Base-by-base conservation (phyloP, 2,329 filamentous ascomycete species). In the Alternaria gansuensis region DNA sequence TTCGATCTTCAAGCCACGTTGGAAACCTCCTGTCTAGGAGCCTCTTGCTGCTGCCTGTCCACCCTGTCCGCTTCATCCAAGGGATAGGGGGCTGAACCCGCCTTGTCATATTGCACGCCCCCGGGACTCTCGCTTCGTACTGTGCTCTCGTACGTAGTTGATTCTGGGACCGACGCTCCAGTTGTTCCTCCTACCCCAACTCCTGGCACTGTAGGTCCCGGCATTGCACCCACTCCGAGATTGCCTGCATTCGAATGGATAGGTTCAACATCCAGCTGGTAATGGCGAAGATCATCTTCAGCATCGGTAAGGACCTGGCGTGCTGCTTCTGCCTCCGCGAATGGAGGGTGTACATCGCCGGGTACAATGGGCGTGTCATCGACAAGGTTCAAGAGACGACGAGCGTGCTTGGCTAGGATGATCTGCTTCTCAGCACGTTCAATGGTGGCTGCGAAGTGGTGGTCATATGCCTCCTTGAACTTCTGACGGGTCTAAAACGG, bases 401-500 rank as follows among this genome's bases (percentile, higher is more conserved):
- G 90, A 21, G 93, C 94, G 75, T 98, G 93, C 71, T 91, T 91
- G 57, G 95, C 94, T 14, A 99, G 86, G 60, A 99, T 91, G 70
- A 94, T 91, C 77, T 99, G 95, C 82, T 98, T 98, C 82, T 98
- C 95, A 24, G 93, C 93, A 31, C 94, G 90, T 82, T 99, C 95
- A 69, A 99, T 96, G 21, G 93, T 91, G 59, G 93, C 93, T 14
- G 90, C 87, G 65, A 97, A 91, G 76, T 98, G 93, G 60, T 91
- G 79, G 66, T 93, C 91, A 75, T 94, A 98, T 24, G 95, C 92
- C 79, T 97, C 92, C 81, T 96, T 97, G 80, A 99, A 85, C 81
- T 97, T 98, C 79, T 95, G 91, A 57, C 95, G 91, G 34, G 95
- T 98, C 91, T 95, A 62, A 57, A 23, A 51, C 43, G 13, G 57